These are phyloP conservation scores for Leonotis leonurus DNA, from an alignment of 257 asterid species.

Conservation along the genomic window DNA sequence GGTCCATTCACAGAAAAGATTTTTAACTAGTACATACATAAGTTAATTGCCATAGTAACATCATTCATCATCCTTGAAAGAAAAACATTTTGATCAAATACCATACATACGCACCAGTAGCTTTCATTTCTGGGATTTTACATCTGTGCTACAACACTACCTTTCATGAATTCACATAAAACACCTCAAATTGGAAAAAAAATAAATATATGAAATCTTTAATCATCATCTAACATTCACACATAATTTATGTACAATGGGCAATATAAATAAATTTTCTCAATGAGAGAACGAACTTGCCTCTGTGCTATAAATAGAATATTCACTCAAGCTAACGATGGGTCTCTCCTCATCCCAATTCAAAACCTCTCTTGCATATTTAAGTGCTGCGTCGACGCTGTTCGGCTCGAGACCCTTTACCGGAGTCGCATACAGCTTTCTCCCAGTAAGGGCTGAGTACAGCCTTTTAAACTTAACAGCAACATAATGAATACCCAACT, in stretches of 20 bases:
- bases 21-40: too few species aligned
- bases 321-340: constrained; percentile 59
- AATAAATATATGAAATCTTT: constrained; percentile 1
- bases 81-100: too few species aligned
- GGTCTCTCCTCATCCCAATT: constrained; percentile 85
- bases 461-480: constrained; percentile 91
- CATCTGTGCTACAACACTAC: constrained; percentile 8
- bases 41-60: too few species aligned
- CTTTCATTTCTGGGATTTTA: constrained; percentile 18
- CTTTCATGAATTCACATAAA: constrained; percentile 15
- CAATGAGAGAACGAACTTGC: constrained; percentile 33
- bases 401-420: constrained; percentile 72
- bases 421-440: constrained; percentile 64
- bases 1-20: too few species aligned
- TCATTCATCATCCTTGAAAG: too few species aligned
- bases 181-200: constrained; percentile 3
- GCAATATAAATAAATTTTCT: constrained; percentile 1
- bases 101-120: background rate
- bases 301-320: constrained; percentile 42
- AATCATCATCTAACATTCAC: constrained; percentile 24
- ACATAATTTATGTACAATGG: constrained; percentile 31
- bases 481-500: constrained; percentile 70
- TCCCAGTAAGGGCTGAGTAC: constrained; percentile 52
- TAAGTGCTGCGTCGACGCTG: constrained; percentile 78
- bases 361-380: constrained; percentile 76